phyloP scores from a whole-genome alignment of 305 asterid genomes.

The Fraxinus ornus region DNA sequence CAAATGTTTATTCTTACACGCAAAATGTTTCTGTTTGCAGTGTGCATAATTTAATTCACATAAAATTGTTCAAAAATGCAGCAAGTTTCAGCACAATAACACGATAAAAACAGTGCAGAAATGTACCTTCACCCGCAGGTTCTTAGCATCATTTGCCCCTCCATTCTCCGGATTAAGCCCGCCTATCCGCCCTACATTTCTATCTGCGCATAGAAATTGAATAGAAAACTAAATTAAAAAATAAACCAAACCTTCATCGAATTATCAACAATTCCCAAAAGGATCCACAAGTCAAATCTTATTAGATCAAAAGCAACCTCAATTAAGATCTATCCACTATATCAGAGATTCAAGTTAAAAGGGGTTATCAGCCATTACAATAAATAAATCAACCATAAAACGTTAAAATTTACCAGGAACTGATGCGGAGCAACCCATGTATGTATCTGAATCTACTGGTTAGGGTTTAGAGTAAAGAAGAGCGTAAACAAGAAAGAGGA shows the following conservation, averaged over 20 bases:
- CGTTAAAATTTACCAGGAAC: slow-evolving; percentile 57
- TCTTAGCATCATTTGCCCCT: slow-evolving; percentile 58
- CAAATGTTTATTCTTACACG: background rate
- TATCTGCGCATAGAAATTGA: slow-evolving; percentile 45
- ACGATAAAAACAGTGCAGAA: background rate
- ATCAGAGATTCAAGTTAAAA: slow-evolving; percentile 3
- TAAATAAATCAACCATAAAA: slow-evolving; percentile 23
- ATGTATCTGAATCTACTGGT: background rate
- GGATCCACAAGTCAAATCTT: background rate
- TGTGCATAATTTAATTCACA: background rate
- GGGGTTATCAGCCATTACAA: background rate
- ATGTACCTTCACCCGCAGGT: slow-evolving; percentile 72
- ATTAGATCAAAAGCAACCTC: slow-evolving; percentile 15
- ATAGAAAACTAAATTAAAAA: background rate
- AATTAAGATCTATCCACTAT: slow-evolving; percentile 13
- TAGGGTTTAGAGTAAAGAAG: background rate
- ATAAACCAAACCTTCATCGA: slow-evolving; percentile 1
- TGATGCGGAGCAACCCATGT: slow-evolving; percentile 81
- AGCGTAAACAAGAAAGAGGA: background rate
- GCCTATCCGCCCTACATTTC: slow-evolving; percentile 45
- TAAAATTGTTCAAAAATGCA: background rate
- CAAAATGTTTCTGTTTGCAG: background rate
- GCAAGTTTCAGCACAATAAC: slow-evolving; percentile 2
- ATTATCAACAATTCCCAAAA: slow-evolving; percentile 13
- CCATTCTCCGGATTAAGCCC: slow-evolving; percentile 63